Conservation (phyloP, 2,329 filamentous ascomycete genomes). For the Didymella sp. region DNA sequence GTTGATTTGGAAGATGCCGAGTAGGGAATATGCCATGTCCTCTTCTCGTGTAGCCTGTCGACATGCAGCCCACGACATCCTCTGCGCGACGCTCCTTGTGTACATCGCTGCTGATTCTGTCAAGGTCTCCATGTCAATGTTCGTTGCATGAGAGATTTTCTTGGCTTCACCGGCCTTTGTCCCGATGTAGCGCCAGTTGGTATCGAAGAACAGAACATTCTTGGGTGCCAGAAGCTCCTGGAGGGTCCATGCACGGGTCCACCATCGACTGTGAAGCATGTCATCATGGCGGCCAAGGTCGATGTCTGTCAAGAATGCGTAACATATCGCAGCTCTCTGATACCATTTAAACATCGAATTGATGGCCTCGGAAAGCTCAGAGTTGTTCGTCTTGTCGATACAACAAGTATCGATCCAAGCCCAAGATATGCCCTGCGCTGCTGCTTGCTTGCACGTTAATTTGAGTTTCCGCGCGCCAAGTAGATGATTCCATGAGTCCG, state of each 20-base stretch:
- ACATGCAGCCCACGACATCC: slow-evolving; percentile 24
- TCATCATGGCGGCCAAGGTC: not conserved
- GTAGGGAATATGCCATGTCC: not conserved
- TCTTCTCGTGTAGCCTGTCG: not conserved
- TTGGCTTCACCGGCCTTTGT: not conserved
- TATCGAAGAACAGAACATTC: slow-evolving; percentile 2
- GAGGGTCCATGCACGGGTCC: slow-evolving; percentile 18
- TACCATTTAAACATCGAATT: slow-evolving; percentile 19
- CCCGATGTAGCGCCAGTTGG: not conserved
- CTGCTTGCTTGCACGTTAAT: not conserved
- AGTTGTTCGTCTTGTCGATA: not conserved
- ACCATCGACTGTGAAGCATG: slow-evolving; percentile 15
- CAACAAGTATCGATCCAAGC: not conserved
- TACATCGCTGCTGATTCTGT: not conserved
- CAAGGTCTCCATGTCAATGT: not conserved
- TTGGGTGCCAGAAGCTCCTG: slow-evolving; percentile 19
- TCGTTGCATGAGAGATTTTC: not conserved
- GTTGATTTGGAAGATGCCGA: not conserved
- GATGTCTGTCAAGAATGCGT: slow-evolving; percentile 1
- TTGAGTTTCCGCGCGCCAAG: not conserved
- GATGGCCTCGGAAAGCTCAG: not conserved
- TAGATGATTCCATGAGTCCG: not conserved
- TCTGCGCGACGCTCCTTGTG: slow-evolving; percentile 5
- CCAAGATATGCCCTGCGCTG: not conserved
- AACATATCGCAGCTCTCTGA: slow-evolving; percentile 7